A percentile compares a stretch with the other conserved stretches of the same genome.
phyloP scores from a whole-genome alignment of 306 rosid genomes.

The Cicer cuneatum region DNA sequence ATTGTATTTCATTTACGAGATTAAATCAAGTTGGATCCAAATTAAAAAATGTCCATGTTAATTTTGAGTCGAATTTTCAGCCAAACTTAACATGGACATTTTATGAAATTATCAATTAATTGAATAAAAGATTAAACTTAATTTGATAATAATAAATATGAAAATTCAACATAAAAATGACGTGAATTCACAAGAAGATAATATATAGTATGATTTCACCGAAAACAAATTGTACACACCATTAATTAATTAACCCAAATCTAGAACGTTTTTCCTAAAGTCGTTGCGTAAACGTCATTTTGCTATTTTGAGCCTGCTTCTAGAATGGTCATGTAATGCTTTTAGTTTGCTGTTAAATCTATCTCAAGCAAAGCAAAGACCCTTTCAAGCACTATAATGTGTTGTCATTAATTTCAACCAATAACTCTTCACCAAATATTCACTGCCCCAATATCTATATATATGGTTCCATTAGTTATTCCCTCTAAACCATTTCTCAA shows the following conservation, averaged over 20 bases:
- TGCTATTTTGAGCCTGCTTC: slow-evolving; percentile 30
- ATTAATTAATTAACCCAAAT: not conserved
- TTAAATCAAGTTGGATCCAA: too few species aligned
- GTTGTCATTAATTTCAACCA: slow-evolving; percentile 45
- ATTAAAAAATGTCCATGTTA: too few species aligned
- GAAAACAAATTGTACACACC: too few species aligned
- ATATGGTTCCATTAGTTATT: not conserved
- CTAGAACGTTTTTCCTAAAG: slow-evolving; percentile 27
- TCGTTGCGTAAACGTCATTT: slow-evolving; percentile 28
- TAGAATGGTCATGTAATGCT: slow-evolving; percentile 15
- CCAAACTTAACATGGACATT: too few species aligned
- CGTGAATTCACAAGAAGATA: too few species aligned
- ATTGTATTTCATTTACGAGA: too few species aligned
- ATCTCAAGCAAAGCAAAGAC: slow-evolving; percentile 38
- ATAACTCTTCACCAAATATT: slow-evolving; percentile 12
- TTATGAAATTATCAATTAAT: too few species aligned
- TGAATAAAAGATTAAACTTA: too few species aligned
- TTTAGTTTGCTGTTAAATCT: slow-evolving; percentile 1
- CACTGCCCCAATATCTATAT: slow-evolving; percentile 2
- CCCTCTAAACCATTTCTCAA: not conserved
- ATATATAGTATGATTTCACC: too few species aligned
- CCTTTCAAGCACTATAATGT: slow-evolving; percentile 43
- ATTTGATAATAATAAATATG: too few species aligned
- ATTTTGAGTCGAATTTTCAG: too few species aligned
- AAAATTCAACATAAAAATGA: too few species aligned